Evolutionary conservation across 23 red algal genomes (phyloP), one percentile per base, ranked within the genome.

Genomic region (Gracilaria domingensis): DNA sequence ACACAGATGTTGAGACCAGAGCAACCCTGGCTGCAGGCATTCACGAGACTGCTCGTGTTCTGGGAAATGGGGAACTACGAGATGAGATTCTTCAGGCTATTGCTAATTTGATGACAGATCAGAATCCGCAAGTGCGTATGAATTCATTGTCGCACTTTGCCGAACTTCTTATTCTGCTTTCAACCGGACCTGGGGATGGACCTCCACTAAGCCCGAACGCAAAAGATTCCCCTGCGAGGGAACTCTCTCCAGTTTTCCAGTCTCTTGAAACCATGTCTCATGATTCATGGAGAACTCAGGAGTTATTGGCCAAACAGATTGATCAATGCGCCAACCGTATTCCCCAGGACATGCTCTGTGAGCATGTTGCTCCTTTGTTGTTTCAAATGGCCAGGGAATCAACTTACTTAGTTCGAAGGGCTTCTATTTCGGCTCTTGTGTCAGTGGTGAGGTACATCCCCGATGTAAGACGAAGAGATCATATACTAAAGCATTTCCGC

Each of bases 111-210:
- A 91, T 96, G 94, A 92, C 94, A 3, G 94, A 96, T 61, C 94
- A 96, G 85, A 96, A 91, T 78, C 94, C 94, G 33, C 94, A 91
- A 79, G 94, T 96, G 30, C 87, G 94, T n/a, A 92, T 88, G 82
- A 96, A 96, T 58, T 89, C 88, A 18, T 78, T 96, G 72, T 56
- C 75, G 14, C 80, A 96, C 88, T 96, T 96, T 88, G 86, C 94
- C 23, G 66, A 77, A 47, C 40, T 96, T 23, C 75, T 96, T 36
- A 90, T 81, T 25, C 23, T 96, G 86, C 58, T 96, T 33, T 48
- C 88, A 13, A 80, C 58, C 30, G 94, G 88, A 49, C 81, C 87
- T 11, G 47, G 29, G 0, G 71, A 78, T 32, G 54, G 79, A 29
- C 55, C 50, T n/a, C 21, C 34, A 0, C 32, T 42, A 11, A 92